Base-by-base conservation (phyloP, 1,284 basidiomycete species). In the Sphagnurus paluster region DNA sequence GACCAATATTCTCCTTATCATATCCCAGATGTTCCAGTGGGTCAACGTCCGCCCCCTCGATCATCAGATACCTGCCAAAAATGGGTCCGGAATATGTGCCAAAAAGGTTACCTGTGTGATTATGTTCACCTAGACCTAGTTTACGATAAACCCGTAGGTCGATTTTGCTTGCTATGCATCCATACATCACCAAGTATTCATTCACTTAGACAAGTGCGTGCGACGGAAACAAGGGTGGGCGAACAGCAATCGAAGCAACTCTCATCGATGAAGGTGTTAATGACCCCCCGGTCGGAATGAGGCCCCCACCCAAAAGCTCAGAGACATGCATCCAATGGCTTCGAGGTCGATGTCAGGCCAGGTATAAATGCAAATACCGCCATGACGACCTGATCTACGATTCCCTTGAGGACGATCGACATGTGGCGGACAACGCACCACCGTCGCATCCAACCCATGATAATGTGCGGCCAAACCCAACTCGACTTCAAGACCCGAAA, bases 321-420 rank as follows among this genome's bases (percentile, higher is more conserved):
- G 44, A 54, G 1, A 44, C 40, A 0, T 54, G 53, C 16, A 46
- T 49, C 25, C 10, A 33, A 1, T 54, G 53, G 53, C 50, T 54
- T 29, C 43, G 39, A 17, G 44, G 38, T 34, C 41, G 46, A 3
- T 54, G 53, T 39, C 28, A 20, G 5, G 25, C 36, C 13, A 49
- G 53, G 40, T 54, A 54, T 25, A 28, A 39, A 10, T 54, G 53
- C 35, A 49, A 33, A 14, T 52, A 36, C 41, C 39, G 29, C 17
- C 53, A 54, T 20, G 50, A 56, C 4, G 64, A 69, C 34, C 46
- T n/a, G n/a, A n/a, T n/a, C n/a, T n/a, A n/a, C n/a, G n/a, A n/a
- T n/a, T n/a, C n/a, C n/a, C n/a, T 67, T 3, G 63, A 67, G 13
- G 66, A 70, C 40, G 62, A 63, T 33, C 39, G 39, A 23, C 37